phyloP scores from a whole-genome alignment of 1,139 yeast species.

The Nakaseomyces nivariensis region DNA sequence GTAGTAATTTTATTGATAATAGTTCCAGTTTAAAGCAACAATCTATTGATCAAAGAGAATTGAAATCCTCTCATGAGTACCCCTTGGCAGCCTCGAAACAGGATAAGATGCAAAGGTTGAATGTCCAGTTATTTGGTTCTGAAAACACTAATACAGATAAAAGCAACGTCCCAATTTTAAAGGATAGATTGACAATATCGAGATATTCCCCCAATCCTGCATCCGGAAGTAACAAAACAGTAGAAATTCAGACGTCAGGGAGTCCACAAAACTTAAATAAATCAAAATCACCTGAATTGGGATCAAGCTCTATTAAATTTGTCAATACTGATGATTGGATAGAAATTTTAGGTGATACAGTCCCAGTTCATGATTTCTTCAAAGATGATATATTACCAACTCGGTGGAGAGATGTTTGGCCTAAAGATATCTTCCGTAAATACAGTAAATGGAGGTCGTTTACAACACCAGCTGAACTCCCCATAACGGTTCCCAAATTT shows the following conservation, averaged over 20 bases:
- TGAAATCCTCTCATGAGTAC: not conserved
- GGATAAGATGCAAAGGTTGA: not conserved
- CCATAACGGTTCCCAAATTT: constrained; percentile 66
- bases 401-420: constrained; percentile 86
- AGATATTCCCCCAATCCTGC: not conserved
- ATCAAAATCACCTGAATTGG: not conserved
- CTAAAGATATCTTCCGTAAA: constrained; percentile 52
- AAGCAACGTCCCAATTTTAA: not conserved
- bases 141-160: not conserved
- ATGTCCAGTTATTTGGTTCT: not conserved
- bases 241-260: not conserved
- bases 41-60: not conserved
- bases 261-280: not conserved
- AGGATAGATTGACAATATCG: not conserved
- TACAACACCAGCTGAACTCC: constrained; percentile 87
- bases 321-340: not conserved
- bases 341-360: constrained; percentile 31
- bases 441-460: constrained; percentile 88
- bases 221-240: not conserved
- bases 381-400: constrained; percentile 41
- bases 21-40: not conserved
- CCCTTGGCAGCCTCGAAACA: not conserved
- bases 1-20: not conserved
- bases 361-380: constrained; percentile 40
- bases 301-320: not conserved